Evolutionary conservation across 805 yeast species (phyloP), one percentile per base, ranked within the genome.

Genomic region (Scheffersomyces amazonensis): DNA sequence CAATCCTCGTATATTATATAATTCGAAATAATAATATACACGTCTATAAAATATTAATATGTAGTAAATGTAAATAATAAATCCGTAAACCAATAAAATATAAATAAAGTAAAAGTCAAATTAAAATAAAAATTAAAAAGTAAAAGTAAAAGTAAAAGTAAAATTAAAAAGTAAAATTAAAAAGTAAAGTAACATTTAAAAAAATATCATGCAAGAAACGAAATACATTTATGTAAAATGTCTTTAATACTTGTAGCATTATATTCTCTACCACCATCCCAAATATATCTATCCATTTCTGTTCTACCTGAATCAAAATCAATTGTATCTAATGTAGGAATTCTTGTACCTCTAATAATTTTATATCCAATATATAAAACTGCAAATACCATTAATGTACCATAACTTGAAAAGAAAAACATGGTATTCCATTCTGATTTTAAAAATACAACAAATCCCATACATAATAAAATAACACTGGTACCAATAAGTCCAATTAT

Each of bases 231-330:
- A 31, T 51, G 51, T n/a, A 56, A 36, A 5, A 63, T 52, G 16
- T 65, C 71, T 36, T 62, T 63, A 25, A 60, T 20, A 32, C 53
- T 64, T 24, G 57, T 51, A 18, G 50, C 48, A 43, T 66, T 64
- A 44, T 64, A 68, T 36, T 68, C 73, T 34, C 60, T 54, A 18
- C 85, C 87, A 41, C 87, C 93, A 47, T 82, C 87, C 95, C 95
- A 87, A 16, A 81, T 78, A 45, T 76, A 76, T 34, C 88, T 67
- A 59, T 88, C 96, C 62, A 82, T 78, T 55, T 87, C 96, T 35
- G 93, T 71, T 50, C 96, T 68, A 2, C 96, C 96, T 0, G 87
- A 75, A 57, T 88, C 96, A 54, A 84, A 73, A 57, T 88, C 95
- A 42, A 87, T 56, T 32, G 85, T 82, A 48, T 84, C 90, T 32